A percentile compares a stretch with the other conserved stretches of the same genome.
Conservation (phyloP, 2,329 filamentous ascomycete genomes). For the Penicillium sp. region DNA sequence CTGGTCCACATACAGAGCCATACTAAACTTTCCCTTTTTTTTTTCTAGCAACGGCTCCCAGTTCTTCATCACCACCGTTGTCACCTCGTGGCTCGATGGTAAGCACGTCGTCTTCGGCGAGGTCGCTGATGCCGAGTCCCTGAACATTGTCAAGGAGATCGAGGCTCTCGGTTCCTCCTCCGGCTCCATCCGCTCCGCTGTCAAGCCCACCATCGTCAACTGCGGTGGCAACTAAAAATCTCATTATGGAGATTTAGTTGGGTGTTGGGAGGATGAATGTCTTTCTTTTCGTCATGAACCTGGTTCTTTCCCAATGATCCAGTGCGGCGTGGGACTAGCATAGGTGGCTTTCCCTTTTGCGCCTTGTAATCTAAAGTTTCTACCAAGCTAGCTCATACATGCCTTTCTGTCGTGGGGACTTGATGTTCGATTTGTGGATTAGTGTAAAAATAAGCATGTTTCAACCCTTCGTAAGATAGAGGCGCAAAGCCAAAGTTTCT, state of each 20-base stretch:
- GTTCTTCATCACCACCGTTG: conserved; percentile 71
- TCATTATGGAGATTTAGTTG: conserved; percentile 13
- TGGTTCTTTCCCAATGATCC: background rate
- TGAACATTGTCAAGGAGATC: conserved; percentile 58
- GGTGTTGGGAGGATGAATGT: conserved; percentile 6
- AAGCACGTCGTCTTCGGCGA: conserved; percentile 70
- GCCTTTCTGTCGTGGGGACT: background rate
- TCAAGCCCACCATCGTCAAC: conserved; percentile 56
- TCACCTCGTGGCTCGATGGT: conserved; percentile 66
- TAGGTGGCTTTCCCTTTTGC: conserved; percentile 14
- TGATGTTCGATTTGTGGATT: background rate
- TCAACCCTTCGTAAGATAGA: background rate
- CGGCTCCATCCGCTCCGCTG: conserved; percentile 53
- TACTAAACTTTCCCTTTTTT: conserved; percentile 5
- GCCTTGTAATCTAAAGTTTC: conserved; percentile 32
- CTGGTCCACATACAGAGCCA: background rate
- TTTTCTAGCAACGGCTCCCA: conserved; percentile 63
- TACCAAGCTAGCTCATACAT: conserved; percentile 19
- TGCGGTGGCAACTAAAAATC: conserved; percentile 49
- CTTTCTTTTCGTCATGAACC: conserved; percentile 8
- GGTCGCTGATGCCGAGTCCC: conserved; percentile 57
- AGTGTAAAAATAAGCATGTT: background rate
- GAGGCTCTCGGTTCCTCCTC: conserved; percentile 58
- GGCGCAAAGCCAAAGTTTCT: background rate
- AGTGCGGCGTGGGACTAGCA: conserved; percentile 8